Evolutionary conservation across 2,329 filamentous ascomycete genomes (phyloP), one percentile per base, ranked within the genome.

Genomic region (Orbilia brochopaga): DNA sequence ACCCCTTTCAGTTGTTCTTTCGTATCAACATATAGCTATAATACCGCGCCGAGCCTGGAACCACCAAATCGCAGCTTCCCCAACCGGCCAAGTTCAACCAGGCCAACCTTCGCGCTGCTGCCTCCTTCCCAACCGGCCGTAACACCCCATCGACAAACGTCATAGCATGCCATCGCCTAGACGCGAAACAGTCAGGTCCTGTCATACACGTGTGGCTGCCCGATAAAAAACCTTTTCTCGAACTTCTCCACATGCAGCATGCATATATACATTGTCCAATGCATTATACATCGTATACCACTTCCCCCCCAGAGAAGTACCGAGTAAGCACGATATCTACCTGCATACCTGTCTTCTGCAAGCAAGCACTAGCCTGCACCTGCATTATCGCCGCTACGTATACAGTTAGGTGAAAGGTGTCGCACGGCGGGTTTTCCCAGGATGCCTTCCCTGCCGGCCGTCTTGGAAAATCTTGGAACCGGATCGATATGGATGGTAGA

Each of bases 401-500:
- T 32, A 32, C 27, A 32, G 3, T 32, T 32, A 8, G 8, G 27
- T 3, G 27, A 48, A 48, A 48, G n/a, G 4, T 17, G 11, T 17
- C 37, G n/a, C 13, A 13, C 8, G 44, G 44, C 17, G 15, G 19
- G 19, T 19, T 15, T 15, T 23, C 17, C 40, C 44, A 19, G 44
- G 44, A 48, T 48, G 44, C 15, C 19, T 48, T 19, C 44, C 17
- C 19, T 15, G 15, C n/a, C 44, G 15, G 17, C 44, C 44, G 44
- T 48, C 44, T 70, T 70, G 65, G 65, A 54, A 63, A 58, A 63
- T 70, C 65, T 70, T 70, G 65, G 58, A 50, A 48, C 53, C 48
- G 65, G 58, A 54, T 70, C 59, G 65, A 70, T 70, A 63, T 59
- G 65, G 64, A 46, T 70, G 58, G 65, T 63, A 63, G 65, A 63